Base-by-base conservation (phyloP, 2,329 filamentous ascomycete genomes). In the Colletotrichum cereale region DNA sequence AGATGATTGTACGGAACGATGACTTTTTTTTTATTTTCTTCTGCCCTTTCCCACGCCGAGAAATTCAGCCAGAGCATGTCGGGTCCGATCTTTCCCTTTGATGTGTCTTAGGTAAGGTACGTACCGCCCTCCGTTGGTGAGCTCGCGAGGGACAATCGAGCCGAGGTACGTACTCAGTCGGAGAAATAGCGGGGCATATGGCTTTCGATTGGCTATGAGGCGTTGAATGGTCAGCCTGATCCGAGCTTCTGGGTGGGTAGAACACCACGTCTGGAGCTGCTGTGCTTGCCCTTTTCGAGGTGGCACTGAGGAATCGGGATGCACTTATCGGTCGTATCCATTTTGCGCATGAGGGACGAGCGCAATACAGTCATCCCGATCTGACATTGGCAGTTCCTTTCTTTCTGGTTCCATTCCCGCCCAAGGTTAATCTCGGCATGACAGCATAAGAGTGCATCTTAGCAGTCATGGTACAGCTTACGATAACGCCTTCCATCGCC, bases 401-500 rank as follows among this genome's bases (percentile, higher is more conserved):
- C 14, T 62, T 24, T n/a, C 21, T 44, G 8, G 21, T n/a, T 44
- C 21, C 42, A 8, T n/a, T 21, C 14, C 36, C 26, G 38, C 38
- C 18, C n/a, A 8, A 6, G 24, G n/a, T 21, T 29, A 1, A 2
- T 5, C 47, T 34, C 50, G 62, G n/a, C 11, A 38, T 65, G 21
- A 50, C 5, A 5, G 55, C 53, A 7, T 36, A 24, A 58, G 24
- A 66, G 44, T 53, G 55, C 47, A 70, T 50, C 68, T n/a, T n/a
- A 29, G 68, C 60, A 36, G 73, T 5, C 3, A 96, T 96, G 93
- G 92, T 95, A 24, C 85, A 93, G 53, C 89, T 96, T 52, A 93
- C 91, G n/a, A 92, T 94, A 86, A 95, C 92, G 5, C 80, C 88
- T 75, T 84, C 88, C 75, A 89, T 93, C 38, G 88, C 91, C 82